Conservation (phyloP, 2,329 filamentous ascomycete species). For the Venturia pyrina region DNA sequence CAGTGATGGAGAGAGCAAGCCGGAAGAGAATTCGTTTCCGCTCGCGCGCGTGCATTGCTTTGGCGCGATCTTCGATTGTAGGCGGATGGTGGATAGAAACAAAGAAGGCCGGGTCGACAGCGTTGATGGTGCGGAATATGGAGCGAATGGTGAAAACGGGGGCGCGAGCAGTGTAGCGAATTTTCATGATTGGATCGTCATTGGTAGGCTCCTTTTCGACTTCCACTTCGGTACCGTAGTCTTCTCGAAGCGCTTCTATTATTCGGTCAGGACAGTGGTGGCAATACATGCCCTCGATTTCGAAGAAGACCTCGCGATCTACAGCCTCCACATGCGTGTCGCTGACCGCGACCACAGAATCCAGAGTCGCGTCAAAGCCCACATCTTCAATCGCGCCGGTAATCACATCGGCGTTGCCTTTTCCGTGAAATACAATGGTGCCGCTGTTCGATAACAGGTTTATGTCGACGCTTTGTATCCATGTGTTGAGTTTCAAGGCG, state of each 20-base stretch:
- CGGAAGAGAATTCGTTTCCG: constrained; percentile 58
- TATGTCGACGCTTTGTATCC: constrained; percentile 38
- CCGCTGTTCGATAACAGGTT: constrained; percentile 43
- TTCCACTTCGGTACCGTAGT: constrained; percentile 42
- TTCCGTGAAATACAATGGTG: constrained; percentile 38
- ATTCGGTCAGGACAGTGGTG: constrained; percentile 41
- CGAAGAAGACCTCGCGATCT: constrained; percentile 24
- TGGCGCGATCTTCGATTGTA: constrained; percentile 73
- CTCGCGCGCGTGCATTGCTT: constrained; percentile 60
- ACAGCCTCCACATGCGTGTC: constrained; percentile 15
- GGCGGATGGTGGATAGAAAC: constrained; percentile 69
- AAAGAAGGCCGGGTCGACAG: constrained; percentile 54
- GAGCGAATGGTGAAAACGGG: constrained; percentile 65
- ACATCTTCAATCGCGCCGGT: constrained; percentile 40
- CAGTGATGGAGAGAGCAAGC: constrained; percentile 56
- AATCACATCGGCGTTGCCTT: constrained; percentile 35
- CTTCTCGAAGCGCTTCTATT: constrained; percentile 38
- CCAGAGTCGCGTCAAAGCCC: constrained; percentile 31
- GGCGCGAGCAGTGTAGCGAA: constrained; percentile 59
- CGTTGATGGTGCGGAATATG: constrained; percentile 59
- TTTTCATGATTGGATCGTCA: constrained; percentile 55
- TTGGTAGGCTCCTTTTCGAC: constrained; percentile 48
- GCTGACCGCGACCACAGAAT: constrained; percentile 19
- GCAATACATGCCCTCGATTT: constrained; percentile 36
- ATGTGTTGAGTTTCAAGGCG: constrained; percentile 35